Conservation (phyloP, 2,329 filamentous ascomycete genomes). For the Septoria petroselini region DNA sequence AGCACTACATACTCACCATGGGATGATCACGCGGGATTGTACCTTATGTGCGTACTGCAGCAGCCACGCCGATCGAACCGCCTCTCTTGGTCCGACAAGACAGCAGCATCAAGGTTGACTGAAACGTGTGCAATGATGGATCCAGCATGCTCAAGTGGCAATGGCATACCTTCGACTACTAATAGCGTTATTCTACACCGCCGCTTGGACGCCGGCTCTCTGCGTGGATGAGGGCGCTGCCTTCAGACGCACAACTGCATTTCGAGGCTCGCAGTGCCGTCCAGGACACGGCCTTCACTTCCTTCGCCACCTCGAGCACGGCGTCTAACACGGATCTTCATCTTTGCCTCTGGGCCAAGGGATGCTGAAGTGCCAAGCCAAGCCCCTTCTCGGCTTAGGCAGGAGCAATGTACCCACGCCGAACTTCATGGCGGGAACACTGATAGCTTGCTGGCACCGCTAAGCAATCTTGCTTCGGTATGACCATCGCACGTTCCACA, state of each 20-base stretch:
- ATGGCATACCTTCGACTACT: no score
- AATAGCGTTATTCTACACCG: no score
- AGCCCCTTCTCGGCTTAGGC: background rate
- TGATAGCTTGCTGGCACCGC: background rate
- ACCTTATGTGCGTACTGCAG: background rate
- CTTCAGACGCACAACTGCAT: background rate
- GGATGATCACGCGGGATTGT: background rate
- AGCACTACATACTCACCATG: background rate
- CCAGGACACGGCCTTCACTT: slow-evolving; percentile 1
- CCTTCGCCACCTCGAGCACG: background rate
- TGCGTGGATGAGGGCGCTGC: no score
- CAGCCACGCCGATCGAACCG: background rate
- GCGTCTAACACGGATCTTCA: background rate
- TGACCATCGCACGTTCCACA: background rate
- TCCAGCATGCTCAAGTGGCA: no score
- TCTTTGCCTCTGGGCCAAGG: background rate
- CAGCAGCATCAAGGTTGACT: slow-evolving; percentile 1
- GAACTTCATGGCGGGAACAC: background rate
- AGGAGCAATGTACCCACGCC: background rate
- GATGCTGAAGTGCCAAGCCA: background rate
- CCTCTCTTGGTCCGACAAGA: background rate
- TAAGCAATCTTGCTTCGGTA: slow-evolving; percentile 2
- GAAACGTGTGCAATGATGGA: no score
- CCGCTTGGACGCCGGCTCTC: no score
- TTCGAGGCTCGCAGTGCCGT: slow-evolving; percentile 2